phyloP scores from a whole-genome alignment of 441 rosid genomes.

The Sinapis alba region DNA sequence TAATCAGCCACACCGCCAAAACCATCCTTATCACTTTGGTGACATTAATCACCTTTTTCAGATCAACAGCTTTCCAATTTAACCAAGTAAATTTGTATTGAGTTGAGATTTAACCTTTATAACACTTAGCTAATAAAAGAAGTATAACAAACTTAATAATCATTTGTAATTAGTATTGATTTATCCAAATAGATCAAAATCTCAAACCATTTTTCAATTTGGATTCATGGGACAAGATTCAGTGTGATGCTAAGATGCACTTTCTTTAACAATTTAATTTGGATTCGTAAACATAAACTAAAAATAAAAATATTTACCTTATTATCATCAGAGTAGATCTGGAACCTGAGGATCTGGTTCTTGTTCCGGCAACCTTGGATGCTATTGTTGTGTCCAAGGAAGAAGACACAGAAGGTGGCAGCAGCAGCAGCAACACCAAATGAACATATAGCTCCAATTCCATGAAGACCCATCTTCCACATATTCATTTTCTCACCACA shows the following conservation, averaged over 20 bases:
- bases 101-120: not conserved
- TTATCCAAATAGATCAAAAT: not conserved
- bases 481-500: conserved; percentile 60
- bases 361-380: conserved; percentile 41
- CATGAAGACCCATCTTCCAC: conserved; percentile 83
- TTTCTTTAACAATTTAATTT: not conserved
- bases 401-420: conserved; percentile 77
- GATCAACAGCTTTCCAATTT: not conserved
- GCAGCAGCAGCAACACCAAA: conserved; percentile 82
- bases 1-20: conserved; percentile 37
- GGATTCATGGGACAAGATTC: not conserved
- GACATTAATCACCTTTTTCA: not conserved
- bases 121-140: not conserved
- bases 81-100: not conserved
- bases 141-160: not conserved
- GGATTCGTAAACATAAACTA: not conserved
- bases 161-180: not conserved
- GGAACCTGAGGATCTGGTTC: conserved; percentile 55
- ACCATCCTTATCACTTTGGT: conserved; percentile 41
- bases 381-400: conserved; percentile 60
- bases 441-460: conserved; percentile 93
- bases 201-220: not conserved
- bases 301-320: conserved; percentile 50
- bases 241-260: not conserved
- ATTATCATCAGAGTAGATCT: conserved; percentile 77